Base-by-base conservation (phyloP, 768 basidiomycete genomes). In the Mycena epipterygia region DNA sequence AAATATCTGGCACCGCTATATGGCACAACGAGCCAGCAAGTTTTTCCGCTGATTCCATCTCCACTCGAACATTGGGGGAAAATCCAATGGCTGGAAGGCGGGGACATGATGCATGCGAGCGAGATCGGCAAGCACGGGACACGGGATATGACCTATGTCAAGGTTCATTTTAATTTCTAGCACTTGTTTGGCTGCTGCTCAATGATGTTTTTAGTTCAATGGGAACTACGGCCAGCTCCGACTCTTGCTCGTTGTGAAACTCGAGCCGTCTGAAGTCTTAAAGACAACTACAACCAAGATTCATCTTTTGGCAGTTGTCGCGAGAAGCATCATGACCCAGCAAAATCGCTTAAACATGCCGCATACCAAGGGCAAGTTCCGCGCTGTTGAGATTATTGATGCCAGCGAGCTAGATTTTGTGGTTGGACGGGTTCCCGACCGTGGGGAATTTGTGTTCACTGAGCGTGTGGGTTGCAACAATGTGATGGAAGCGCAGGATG, bases 81-180 rank as follows among this genome's bases (percentile, higher is more conserved):
- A 35, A 58, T 59, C 32, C 44, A 67, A n/a, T 59, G 56, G 56
- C 48, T 67, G 3, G 48, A 59, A 3, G 56, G 56, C 9, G 65
- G 65, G 12, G 65, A 67, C 39, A 58, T 67, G 65, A 67, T 67
- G 56, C 65, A 59, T 25, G 33, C 56, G n/a, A 56, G 53, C 13
- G 64, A 57, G n/a, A 32, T 65, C 5, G 64, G 64, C 2, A 65
- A 65, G 32, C 64, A 65, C 19, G 64, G 64, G 13, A 65, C 64
- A 6, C 52, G 64, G 3, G 64, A 65, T 42, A 65, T 65, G 53
- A 56, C 64, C n/a, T 29, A 65, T 56, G 53, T 65, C n/a, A 55
- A 65, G 53, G 64, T 65, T 5, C 17, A 3, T 56, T 23, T 55
- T 27, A n/a, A 3, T 49, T 8, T 25, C n/a, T 51, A 23, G 30